Base-by-base conservation (phyloP, 73 alveolate species). In the Breviolum minutum region DNA sequence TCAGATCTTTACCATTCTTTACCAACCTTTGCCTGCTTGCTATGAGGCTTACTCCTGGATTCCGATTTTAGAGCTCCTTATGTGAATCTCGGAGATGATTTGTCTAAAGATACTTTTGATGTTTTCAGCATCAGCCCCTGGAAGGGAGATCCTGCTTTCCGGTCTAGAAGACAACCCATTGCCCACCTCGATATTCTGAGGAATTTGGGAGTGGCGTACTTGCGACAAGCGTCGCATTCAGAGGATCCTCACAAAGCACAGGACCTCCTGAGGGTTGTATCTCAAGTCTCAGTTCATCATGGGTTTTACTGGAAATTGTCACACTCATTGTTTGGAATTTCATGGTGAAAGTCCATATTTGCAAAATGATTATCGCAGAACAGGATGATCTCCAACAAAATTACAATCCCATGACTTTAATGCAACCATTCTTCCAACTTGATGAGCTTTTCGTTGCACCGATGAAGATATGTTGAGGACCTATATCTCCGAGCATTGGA, bases 31-130 rank as follows among this genome's bases (percentile, higher is more conserved):
- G 54, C 54, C 54, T 40, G 54, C 54, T 40, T 40, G 54, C 54
- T 40, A 20, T 22, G 54, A 82, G 91, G 91, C 81, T 40, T 94
- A 17, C 94, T 94, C 69, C 63, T 94, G 94, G 99, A 94, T 63
- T 82, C 99, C 7, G 99, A 94, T 48, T 94, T 94, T 61, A 70
- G 99, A 70, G 99, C 99, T 14, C 94, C 99, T 11, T 94, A 94
- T 70, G 99, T 94, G 97, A 71, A 40, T 17, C 96, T 70, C 26
- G 87, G 87, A 24, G 40, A 40, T 32, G 22, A 29, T 8, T 19
- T 13, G 20, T 60, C 1, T 16, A 7, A 54, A 7, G 92, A 30
- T 40, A 2, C 12, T 10, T 29, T 77, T 26, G 27, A 7, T 17
- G 17, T 77, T 8, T 22, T 27, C 16, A 20, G 26, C 81, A 71